Evolutionary conservation across 1,284 basidiomycete species (phyloP).

Genomic region (Athelia psychrophila): DNA sequence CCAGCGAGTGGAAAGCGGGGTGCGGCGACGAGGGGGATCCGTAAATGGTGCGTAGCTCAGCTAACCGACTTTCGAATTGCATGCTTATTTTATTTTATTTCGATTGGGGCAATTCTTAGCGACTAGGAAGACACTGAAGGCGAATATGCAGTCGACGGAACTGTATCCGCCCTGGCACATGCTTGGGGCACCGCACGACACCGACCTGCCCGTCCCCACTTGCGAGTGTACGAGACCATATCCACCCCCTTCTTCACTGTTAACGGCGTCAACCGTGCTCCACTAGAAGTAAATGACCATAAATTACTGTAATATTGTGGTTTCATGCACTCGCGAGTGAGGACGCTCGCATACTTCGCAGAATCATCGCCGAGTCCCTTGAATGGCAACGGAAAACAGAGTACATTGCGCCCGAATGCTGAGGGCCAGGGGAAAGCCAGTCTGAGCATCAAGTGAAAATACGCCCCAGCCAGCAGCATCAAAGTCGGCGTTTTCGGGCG

Average conservation of each 20-base stretch:
- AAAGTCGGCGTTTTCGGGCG: neutral
- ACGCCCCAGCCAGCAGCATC: neutral
- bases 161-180: conserved; percentile 80
- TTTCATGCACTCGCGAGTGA: too few relatives aligned
- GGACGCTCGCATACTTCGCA: too few relatives aligned
- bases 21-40: conserved; percentile 51
- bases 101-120: conserved; percentile 57
- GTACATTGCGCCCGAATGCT: too few relatives aligned
- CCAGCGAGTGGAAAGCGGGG: conserved; percentile 56
- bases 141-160: conserved; percentile 76
- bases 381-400: too few relatives aligned
- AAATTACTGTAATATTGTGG: too few relatives aligned
- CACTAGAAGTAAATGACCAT: too few relatives aligned
- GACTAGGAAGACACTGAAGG: conserved; percentile 79
- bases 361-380: too few relatives aligned
- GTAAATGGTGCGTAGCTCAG: conserved; percentile 54
- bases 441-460: neutral
- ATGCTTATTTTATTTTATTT: conserved; percentile 5
- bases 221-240: too few relatives aligned
- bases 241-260: too few relatives aligned
- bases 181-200: conserved; percentile 72
- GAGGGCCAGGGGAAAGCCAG: too few relatives aligned
- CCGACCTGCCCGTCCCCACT: conserved; percentile 59
- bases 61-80: conserved; percentile 6
- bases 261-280: too few relatives aligned